Conservation (phyloP, 2,329 filamentous ascomycete species). For the Pseudopyrenochaeta lycopersici region DNA sequence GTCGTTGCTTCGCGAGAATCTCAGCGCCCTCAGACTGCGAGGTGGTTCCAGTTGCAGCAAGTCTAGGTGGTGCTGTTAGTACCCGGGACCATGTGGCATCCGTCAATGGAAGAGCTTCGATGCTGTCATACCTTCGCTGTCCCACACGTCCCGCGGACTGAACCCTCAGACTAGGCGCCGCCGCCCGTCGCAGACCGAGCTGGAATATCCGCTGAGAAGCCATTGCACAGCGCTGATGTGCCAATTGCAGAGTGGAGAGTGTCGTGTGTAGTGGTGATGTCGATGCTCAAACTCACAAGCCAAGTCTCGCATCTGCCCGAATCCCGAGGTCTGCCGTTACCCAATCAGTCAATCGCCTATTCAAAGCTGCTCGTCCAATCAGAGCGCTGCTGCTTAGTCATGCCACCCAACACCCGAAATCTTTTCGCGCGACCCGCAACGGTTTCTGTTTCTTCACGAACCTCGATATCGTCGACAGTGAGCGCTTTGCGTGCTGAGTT, state of each 20-base stretch:
- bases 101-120: slow-evolving; percentile 1
- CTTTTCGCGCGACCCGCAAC: slow-evolving; percentile 35
- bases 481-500: slow-evolving; percentile 44
- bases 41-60: slow-evolving; percentile 67
- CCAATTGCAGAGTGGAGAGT: slow-evolving; percentile 34
- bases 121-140: slow-evolving; percentile 58
- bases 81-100: slow-evolving; percentile 15
- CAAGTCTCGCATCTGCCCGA: slow-evolving; percentile 32
- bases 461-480: slow-evolving; percentile 51
- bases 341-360: background rate
- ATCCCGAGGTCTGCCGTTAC: slow-evolving; percentile 29
- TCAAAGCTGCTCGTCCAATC: slow-evolving; percentile 37
- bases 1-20: slow-evolving; percentile 83
- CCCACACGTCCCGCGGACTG: slow-evolving; percentile 51
- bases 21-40: slow-evolving; percentile 63
- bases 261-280: slow-evolving; percentile 40
- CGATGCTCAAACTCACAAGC: slow-evolving; percentile 32
- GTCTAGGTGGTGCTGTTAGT: slow-evolving; percentile 29
- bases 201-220: slow-evolving; percentile 58
- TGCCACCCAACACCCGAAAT: slow-evolving; percentile 34
- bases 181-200: slow-evolving; percentile 53
- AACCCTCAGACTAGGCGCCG: slow-evolving; percentile 53
- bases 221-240: slow-evolving; percentile 35
- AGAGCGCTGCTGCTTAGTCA: slow-evolving; percentile 39
- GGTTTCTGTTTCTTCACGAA: slow-evolving; percentile 41